Evolutionary conservation across 305 asterid genomes (phyloP), one percentile per base, ranked within the genome.

Genomic region (Striga hermonthica): DNA sequence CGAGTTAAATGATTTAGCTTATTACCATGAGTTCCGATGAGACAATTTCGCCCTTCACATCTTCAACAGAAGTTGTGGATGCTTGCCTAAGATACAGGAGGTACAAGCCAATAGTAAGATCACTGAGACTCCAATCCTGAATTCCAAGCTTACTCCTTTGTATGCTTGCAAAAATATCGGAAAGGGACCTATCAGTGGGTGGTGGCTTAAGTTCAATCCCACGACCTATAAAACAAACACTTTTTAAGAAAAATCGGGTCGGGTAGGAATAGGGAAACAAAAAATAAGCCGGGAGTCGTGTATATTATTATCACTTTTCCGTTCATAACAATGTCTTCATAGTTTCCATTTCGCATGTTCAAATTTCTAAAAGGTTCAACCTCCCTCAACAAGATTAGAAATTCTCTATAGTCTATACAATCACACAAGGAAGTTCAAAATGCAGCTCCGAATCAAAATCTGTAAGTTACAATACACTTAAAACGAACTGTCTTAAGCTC

Each of bases 91-190:
- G 84, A 75, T 82, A 82, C 35, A 82, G 59, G 57, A 82, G 84
- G 69, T 82, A 82, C 76, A 82, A 71, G 65, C 85, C 87, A 50
- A 75, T 57, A 5, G 87, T 82, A 59, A 82, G 79, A 71, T 82
- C 87, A 59, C 87, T 76, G 57, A 82, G 72, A 75, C 76, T 79
- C 87, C 87, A 82, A 65, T 77, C 82, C 73, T 79, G 82, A 66
- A 82, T 15, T 37, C 87, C 87, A 72, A 82, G 84, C 75, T 75
- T 77, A 71, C 84, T 82, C 75, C 75, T 79, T 9, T 75, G 84
- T 54, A 82, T 70, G 63, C 83, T 78, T 36, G 85, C 35, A 75
- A 80, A 76, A 11, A 82, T 82, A 50, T 82, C 85, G 0, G 80
- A 55, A 60, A 75, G 70, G 13, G 82, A 75, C 69, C 78, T 75